A percentile compares a stretch with the other conserved stretches of the same genome.
Evolutionary conservation across 148 eudicot species (phyloP).

Genomic region (Limonium bicolor): DNA sequence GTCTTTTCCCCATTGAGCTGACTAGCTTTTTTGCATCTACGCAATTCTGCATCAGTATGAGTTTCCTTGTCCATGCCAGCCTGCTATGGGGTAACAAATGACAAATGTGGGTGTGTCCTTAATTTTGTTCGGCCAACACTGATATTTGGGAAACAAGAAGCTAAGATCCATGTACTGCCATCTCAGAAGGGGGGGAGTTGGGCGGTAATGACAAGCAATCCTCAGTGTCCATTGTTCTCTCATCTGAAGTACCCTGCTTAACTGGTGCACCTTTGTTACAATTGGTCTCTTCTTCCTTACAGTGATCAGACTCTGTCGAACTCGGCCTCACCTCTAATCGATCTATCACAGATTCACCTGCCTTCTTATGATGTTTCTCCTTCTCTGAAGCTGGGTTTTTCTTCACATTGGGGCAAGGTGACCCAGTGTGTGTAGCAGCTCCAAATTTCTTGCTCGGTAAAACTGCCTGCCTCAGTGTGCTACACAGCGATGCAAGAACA

Average conservation of each 20-base stretch:
- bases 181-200: conserved; percentile 45
- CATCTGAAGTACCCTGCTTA: conserved; percentile 20
- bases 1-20: too few relatives aligned
- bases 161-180: conserved; percentile 66
- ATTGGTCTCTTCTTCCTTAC: conserved; percentile 13
- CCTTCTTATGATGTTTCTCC: conserved; percentile 17
- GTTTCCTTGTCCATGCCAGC: too few relatives aligned
- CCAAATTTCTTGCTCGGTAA: conserved; percentile 49
- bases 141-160: too few relatives aligned
- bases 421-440: conserved; percentile 11
- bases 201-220: conserved; percentile 29
- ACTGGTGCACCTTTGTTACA: conserved; percentile 18
- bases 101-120: too few relatives aligned
- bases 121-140: too few relatives aligned
- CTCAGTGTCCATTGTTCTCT: conserved; percentile 22
- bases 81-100: too few relatives aligned
- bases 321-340: conserved; percentile 10
- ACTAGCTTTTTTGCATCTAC: too few relatives aligned
- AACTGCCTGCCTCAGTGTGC: conserved; percentile 55
- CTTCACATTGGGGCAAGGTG: conserved; percentile 14
- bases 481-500: conserved; percentile 63
- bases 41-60: too few relatives aligned
- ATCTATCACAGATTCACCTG: conserved; percentile 15
- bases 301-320: conserved; percentile 12
- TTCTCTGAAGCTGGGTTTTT: conserved; percentile 22